phyloP scores from a whole-genome alignment of 345 rosid species.

The Hibiscus tridactylites region DNA sequence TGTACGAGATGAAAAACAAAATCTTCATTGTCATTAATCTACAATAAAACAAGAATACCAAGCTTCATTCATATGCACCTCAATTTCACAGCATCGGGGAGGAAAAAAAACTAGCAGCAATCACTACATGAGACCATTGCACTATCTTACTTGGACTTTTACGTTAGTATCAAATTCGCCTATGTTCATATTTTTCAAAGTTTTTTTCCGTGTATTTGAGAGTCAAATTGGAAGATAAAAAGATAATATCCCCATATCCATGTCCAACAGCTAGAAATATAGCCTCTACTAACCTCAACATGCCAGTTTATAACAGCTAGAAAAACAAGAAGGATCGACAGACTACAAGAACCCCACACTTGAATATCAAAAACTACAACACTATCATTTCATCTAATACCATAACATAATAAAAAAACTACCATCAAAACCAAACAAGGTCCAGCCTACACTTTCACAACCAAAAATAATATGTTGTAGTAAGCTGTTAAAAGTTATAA shows the following conservation, averaged over 20 bases:
- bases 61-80: neutral
- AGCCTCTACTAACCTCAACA: neutral
- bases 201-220: too few species aligned
- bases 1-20: neutral
- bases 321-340: neutral
- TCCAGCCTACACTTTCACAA: neutral
- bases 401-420: neutral
- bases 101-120: neutral
- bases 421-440: neutral
- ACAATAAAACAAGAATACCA: neutral
- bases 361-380: neutral
- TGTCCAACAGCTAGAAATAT: neutral
- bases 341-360: neutral
- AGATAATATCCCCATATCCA: neutral
- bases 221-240: neutral
- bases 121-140: neutral
- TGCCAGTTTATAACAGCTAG: neutral
- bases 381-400: neutral
- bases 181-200: too few species aligned
- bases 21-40: neutral
- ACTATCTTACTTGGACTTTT: neutral
- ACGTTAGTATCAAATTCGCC: too few species aligned
- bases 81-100: neutral
- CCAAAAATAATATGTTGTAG: neutral
- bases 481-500: conserved; percentile 2